Base-by-base conservation (phyloP, 2,329 filamentous ascomycete species). In the Verticillium dahliae region DNA sequence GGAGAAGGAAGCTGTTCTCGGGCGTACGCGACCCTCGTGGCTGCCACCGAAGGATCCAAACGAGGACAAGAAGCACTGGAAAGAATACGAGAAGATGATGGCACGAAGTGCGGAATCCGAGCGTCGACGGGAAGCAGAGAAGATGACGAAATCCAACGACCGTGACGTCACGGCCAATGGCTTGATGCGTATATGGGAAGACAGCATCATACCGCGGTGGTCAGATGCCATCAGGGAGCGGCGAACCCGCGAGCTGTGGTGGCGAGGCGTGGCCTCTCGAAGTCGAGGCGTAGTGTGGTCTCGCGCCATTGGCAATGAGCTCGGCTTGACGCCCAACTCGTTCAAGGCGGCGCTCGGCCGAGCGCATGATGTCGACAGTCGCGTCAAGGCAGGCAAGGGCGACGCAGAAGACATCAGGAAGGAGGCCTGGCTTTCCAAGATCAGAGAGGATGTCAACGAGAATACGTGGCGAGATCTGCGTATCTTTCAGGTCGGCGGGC, bases 61-160 rank as follows among this genome's bases (percentile, higher is more conserved):
- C 60, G 95, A 99, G 74, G 95, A 99, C 77, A 90, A 86, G 72
- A 89, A 88, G 67, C 95, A 99, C 74, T 73, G 99, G 66, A 92
- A 85, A 69, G 87, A 95, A 72, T 95, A 93, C 71, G 88, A 93
- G 75, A 87, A 83, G 73, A 93, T 95, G 89, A 91, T 94, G 88
- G 81, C 80, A 0, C 79, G 78, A 55, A 87, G 85, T 66, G 73
- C 79, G 59, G 84, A 85, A 68, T 82, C 84, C 0, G 86, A 88
- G 37, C 82, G 83, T 62, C 82, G 82, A 69, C 84, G 77, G 65
- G 85, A 88, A 66, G 80, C 79, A 0, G 76, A 79, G 15, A 79
- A 79, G 60, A 76, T 75, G 70, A 81, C 74, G 66, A 82, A 80
- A 69, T 80, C 80, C 18, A 81, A 79, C 52, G 80, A 73, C 64